Percentiles rank a stretch among this genome's conserved stretches.
These are phyloP conservation scores for Trichoderma sp. DNA, from an alignment of 2,329 filamentous ascomycete species.

Conservation along the genomic window DNA sequence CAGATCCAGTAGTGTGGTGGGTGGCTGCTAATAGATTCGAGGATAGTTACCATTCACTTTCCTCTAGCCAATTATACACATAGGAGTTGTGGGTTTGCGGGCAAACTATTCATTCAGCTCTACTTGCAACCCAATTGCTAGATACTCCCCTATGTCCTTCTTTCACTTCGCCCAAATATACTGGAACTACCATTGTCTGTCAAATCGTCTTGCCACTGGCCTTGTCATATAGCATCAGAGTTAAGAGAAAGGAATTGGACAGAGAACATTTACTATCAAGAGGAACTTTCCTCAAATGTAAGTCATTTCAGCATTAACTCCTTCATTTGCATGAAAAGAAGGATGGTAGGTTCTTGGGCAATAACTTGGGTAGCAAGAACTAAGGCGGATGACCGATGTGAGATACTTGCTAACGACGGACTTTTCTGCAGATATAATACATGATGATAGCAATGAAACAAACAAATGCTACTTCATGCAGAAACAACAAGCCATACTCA, in stretches of 20 bases:
- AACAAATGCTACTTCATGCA: neutral
- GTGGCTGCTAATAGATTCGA: neutral
- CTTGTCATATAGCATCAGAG: neutral
- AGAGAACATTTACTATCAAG: neutral
- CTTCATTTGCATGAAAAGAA: neutral
- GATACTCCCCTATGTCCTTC: neutral
- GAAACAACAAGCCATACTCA: neutral
- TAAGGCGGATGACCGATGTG: neutral
- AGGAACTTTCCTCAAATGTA: neutral
- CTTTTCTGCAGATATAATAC: neutral
- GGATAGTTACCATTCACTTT: neutral
- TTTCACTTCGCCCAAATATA: neutral
- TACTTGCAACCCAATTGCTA: neutral
- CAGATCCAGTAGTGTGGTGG: neutral
- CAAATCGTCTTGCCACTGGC: neutral
- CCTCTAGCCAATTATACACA: neutral
- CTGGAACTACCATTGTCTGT: neutral
- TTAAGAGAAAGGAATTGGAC: neutral
- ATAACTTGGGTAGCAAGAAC: neutral
- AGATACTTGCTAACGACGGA: neutral
- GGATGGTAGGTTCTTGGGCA: neutral
- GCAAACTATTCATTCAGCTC: neutral
- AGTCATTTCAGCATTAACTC: neutral
- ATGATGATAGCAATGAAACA: neutral
- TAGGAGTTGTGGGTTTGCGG: neutral